Evolutionary conservation across 129 eudicot species (phyloP).

Genomic region (Flaveria brownii): DNA sequence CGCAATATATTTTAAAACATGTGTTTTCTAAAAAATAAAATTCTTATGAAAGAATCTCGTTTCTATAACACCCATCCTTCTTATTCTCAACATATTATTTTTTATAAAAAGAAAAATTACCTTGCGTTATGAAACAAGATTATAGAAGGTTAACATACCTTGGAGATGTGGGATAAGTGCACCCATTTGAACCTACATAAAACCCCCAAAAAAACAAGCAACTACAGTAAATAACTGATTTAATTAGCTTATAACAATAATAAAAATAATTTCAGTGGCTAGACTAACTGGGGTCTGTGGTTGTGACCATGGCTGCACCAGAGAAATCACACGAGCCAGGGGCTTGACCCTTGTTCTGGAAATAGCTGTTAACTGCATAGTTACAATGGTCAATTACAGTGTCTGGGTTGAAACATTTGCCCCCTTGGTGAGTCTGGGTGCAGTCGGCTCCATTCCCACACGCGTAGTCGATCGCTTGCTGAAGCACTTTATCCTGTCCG

Average conservation of each 20-base stretch:
- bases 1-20: too few species aligned
- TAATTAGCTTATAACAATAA: neutral
- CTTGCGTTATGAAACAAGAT: neutral
- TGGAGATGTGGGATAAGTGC: slow-evolving; percentile 63
- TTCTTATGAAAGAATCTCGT: too few species aligned
- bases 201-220: neutral
- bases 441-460: slow-evolving; percentile 97
- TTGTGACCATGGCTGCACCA: slow-evolving; percentile 52
- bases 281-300: slow-evolving; percentile 72
- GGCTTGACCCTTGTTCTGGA: slow-evolving; percentile 61
- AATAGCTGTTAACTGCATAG: slow-evolving; percentile 81
- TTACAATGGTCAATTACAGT: slow-evolving; percentile 73
- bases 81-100: too few species aligned
- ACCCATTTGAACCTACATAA: slow-evolving; percentile 61
- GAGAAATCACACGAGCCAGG: slow-evolving; percentile 65
- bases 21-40: too few species aligned
- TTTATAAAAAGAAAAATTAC: too few species aligned
- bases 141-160: slow-evolving; percentile 42
- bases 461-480: slow-evolving; percentile 75
- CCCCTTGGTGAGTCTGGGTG: slow-evolving; percentile 57
- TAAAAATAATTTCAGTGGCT: neutral
- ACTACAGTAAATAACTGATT: neutral
- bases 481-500: slow-evolving; percentile 44
- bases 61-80: too few species aligned
- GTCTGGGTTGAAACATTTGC: slow-evolving; percentile 67